Percentiles rank a stretch among this genome's conserved stretches.
Conservation (phyloP, 192 early-diverging fungal genomes). For the Funneliformis mosseae region DNA sequence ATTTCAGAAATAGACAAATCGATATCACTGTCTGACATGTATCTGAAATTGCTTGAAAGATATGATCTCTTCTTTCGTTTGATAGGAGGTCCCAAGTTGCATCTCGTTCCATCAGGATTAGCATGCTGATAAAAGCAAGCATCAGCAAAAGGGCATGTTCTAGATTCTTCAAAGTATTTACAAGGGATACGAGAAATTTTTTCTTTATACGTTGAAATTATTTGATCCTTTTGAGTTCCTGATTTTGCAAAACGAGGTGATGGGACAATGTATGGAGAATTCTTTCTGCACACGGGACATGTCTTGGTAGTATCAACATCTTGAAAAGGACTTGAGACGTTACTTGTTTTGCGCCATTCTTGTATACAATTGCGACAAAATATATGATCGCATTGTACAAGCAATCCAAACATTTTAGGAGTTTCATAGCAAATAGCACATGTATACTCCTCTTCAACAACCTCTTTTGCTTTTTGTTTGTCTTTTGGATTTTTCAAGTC, state of each 20-base stretch:
- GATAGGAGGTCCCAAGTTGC: slow-evolving; percentile 1
- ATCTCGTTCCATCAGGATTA: slow-evolving; percentile 25
- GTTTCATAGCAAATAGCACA: slow-evolving; percentile 36
- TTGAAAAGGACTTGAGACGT: background rate
- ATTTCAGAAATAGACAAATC: slow-evolving; percentile 15
- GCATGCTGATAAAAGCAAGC: slow-evolving; percentile 16
- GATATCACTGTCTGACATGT: background rate
- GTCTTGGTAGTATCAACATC: slow-evolving; percentile 5
- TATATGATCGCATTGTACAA: slow-evolving; percentile 34
- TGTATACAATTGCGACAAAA: slow-evolving; percentile 34
- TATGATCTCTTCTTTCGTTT: slow-evolving; percentile 3
- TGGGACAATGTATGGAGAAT: slow-evolving; percentile 24
- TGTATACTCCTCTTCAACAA: background rate
- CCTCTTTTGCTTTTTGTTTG: slow-evolving; percentile 24
- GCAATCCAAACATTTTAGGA: slow-evolving; percentile 31
- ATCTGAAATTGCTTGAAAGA: background rate
- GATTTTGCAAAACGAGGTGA: background rate
- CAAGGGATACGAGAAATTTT: slow-evolving; percentile 19
- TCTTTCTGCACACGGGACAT: slow-evolving; percentile 30
- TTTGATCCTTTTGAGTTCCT: background rate
- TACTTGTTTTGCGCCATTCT: slow-evolving; percentile 24
- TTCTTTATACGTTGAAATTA: slow-evolving; percentile 15
- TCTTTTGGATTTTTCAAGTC: background rate
- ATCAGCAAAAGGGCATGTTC: slow-evolving; percentile 25
- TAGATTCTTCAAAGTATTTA: slow-evolving; percentile 15